A percentile compares a stretch with the other conserved stretches of the same genome.
Evolutionary conservation across 169 alveolate species (phyloP).

Genomic region (Eimeria mitis): DNA sequence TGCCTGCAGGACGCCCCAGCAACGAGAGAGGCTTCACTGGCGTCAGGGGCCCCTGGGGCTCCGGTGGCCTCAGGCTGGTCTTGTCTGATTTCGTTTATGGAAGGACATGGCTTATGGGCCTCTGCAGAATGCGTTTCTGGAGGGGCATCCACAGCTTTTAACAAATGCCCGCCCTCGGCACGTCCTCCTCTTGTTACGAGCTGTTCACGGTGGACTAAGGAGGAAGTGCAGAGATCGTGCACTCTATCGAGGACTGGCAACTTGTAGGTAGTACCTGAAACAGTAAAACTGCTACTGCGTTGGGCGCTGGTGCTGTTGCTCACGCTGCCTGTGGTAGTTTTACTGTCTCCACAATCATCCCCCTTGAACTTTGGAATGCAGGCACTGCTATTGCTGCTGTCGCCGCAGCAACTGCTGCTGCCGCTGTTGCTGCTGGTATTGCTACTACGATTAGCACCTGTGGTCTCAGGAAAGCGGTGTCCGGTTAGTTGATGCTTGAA

Average conservation of each 20-base stretch:
- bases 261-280: not conserved
- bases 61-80: not conserved
- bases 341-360: not conserved
- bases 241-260: not conserved
- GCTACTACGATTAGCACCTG: not conserved
- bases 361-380: not conserved
- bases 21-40: not conserved
- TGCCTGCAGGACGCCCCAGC: not conserved
- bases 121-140: not conserved
- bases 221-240: not conserved
- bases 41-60: not conserved
- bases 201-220: not conserved
- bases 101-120: not conserved
- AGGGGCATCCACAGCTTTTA: not conserved
- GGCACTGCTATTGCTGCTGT: slow-evolving; percentile 5
- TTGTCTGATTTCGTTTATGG: not conserved
- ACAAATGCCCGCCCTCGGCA: not conserved
- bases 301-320: slow-evolving; percentile 23
- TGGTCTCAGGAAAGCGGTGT: not conserved
- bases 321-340: not conserved
- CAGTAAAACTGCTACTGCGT: not conserved
- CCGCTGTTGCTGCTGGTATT: not conserved
- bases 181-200: not conserved
- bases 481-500: not conserved
- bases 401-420: slow-evolving; percentile 11